Evolutionary conservation across 2,329 filamentous ascomycete species (phyloP), one percentile per base, ranked within the genome.

Genomic region (Colletotrichum godetiae): DNA sequence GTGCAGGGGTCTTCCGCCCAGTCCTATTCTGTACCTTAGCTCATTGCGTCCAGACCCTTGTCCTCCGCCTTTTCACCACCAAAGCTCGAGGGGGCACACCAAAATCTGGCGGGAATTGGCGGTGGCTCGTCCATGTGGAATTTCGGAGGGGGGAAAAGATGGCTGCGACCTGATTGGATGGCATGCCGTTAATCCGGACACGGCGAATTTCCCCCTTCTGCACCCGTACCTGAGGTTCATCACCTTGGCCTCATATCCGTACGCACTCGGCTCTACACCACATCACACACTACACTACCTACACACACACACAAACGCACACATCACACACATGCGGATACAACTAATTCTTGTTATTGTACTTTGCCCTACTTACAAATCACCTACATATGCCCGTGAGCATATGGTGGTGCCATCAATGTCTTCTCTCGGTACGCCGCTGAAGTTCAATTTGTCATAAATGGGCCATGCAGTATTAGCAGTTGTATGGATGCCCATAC

Each of bases 51-150:
- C 31, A 27, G 15, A 31, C 42, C 56, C 58, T 55, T 31, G 52
- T 58, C 69, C 49, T 59, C 69, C 69, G 69, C 69, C 67, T 63
- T 72, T 72, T 72, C 60, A 31, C 53, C 69, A 72, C 66, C 69
- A 72, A 72, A 72, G 27, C 19, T 19, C 37, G 53, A 42, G 11
- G 31, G 59, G 19, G 58, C 53, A 64, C 66, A 60, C 53, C 53
- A 61, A 57, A 37, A 68, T 57, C 67, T 49, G 42, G 42, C 42
- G 42, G 42, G 42, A 55, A 37, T 31, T 69, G 62, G 68, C 68
- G 68, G 68, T 71, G 62, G 67, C 53, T 29, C 29, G 15, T 31
- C 19, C 37, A n/a, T 6, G 24, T 22, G n/a, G 19, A 49, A 49
- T 49, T 49, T 49, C 42, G 19, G 42, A 49, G 35, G 24, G 58